phyloP scores from a whole-genome alignment of 352 stramenopile genomes.

The Phytophthora nicotianae region DNA sequence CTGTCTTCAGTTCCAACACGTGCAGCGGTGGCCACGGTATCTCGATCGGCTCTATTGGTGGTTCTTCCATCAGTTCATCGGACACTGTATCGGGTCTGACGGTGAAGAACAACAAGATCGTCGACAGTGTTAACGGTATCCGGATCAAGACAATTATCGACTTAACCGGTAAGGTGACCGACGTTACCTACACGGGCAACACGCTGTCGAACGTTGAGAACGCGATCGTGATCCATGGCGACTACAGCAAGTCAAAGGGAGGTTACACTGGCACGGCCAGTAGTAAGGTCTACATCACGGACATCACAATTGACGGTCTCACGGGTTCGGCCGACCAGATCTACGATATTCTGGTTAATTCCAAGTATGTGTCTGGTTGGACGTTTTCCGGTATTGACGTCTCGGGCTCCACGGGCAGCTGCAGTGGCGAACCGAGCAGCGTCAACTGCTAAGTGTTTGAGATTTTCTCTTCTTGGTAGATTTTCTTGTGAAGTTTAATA shows the following conservation, averaged over 20 bases:
- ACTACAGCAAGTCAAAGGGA: constrained; percentile 26
- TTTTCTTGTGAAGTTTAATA: too few species aligned
- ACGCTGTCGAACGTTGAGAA: constrained; percentile 23
- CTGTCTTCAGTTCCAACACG: constrained; percentile 15
- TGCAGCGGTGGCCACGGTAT: constrained; percentile 31
- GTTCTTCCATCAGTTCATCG: constrained; percentile 8
- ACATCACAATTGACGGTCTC: constrained; percentile 9
- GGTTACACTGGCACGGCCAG: constrained; percentile 17
- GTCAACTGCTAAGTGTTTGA: constrained; percentile 23
- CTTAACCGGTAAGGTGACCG: constrained; percentile 26
- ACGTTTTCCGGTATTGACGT: constrained; percentile 28
- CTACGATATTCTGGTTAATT: constrained; percentile 36
- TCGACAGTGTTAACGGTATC: constrained; percentile 33
- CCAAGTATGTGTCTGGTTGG: constrained; percentile 24
- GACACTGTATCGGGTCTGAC: constrained; percentile 35
- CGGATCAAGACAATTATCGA: constrained; percentile 41
- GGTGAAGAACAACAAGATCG: constrained; percentile 37
- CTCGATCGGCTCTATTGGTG: constrained; percentile 40
- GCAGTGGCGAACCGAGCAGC: constrained; percentile 15
- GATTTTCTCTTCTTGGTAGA: background rate
- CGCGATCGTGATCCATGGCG: constrained; percentile 20
- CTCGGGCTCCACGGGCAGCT: constrained; percentile 6
- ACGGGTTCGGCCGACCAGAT: constrained; percentile 20
- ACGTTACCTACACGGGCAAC: constrained; percentile 34
- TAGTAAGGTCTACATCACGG: constrained; percentile 21